Base-by-base conservation (phyloP, 306 rosid genomes). In the Morella rubra region DNA sequence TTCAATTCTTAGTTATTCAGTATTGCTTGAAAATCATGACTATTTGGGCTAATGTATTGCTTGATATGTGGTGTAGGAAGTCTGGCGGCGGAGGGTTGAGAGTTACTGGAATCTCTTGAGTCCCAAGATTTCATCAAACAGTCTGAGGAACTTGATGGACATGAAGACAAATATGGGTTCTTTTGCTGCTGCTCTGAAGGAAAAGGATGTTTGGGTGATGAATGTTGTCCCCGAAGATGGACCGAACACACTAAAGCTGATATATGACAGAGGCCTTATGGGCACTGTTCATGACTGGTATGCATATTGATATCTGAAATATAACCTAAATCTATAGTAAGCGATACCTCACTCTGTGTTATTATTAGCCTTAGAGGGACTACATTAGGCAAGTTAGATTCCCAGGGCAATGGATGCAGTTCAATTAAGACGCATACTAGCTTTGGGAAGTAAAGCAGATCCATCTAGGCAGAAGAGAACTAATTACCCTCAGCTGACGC, bases 201-300 rank as follows among this genome's bases (percentile, higher is more conserved):
- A 73, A 76, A 95, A 92, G 84, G 79, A 88, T 73, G 98, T 92
- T 67, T 95, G 99, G 99, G 99, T 91, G 85, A 92, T 95, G 99
- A 95, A 92, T 66, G 98, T 89, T 69, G 96, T 92, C 16, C 89
- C 96, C 14, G 87, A 88, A 72, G 96, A 92, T 67, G 97, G 98
- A 81, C 91, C 85, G 12, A 92, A 92, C 84, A 90, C 97, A 19
- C 93, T 92, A 4, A 95, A 95, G 91, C 75, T 95, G 80, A 77
- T 95, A 70, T 91, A 91, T 64, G 99, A 95, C 79, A 86, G 99
- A 89, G 99, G 99, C 73, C 93, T 95, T 49, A 85, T 95, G 22
- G 99, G 99, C 84, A 24, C 91, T 13, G 64, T 77, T 71, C 97
- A 95, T 77, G 89, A 77, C 89, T 95, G 96, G 98, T 95, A 89